Evolutionary conservation across 148 eudicot genomes (phyloP), one percentile per base, ranked within the genome.

Genomic region (Hydrangea macrophylla): DNA sequence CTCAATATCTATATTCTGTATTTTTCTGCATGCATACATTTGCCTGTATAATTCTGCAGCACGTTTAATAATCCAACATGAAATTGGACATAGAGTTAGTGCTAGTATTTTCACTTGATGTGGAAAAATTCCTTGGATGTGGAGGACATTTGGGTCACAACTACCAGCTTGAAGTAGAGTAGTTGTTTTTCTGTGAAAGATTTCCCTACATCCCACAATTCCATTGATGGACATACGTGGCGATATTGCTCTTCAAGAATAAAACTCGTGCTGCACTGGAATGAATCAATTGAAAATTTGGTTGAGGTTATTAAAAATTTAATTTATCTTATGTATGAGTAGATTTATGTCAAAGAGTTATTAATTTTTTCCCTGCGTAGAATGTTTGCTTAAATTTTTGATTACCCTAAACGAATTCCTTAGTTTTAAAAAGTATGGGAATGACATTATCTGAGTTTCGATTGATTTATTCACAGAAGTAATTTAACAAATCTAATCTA

Each of bases 21-120:
- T 32, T 60, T 50, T 15, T 69, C 71, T 32, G 11, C 37, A 13
- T 63, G 39, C 24, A 28, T 51, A 57, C 57, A 56, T 56, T 6
- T 30, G 25, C 32, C 26, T 30, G 23, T 22, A 28, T 22, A 11
- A 15, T 48, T 48, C 6, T 48, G 1, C 53, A 48, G 53, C 15
- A 48, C 6, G 1, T 48, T 18, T 15, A 20, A 48, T 48, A 3
- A 5, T 48, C 8, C 31, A 24, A 39, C 18, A 56, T 22, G 40
- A 56, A 24, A 9, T 15, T 13, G 20, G 35, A 27, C 26, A 28
- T 28, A 4, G 7, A 26, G 20, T 25, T 33, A 13, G 31, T n/a
- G 22, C 23, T 15, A 39, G 33, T 62, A 50, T 48, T 26, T 11
- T 44, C 35, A 50, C 17, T 70, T 32, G 30, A 37, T 62, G 58